Percentiles rank a stretch among this genome's conserved stretches.
phyloP scores from a whole-genome alignment of 164 flowering plant genomes.

The Macadamia integrifolia region DNA sequence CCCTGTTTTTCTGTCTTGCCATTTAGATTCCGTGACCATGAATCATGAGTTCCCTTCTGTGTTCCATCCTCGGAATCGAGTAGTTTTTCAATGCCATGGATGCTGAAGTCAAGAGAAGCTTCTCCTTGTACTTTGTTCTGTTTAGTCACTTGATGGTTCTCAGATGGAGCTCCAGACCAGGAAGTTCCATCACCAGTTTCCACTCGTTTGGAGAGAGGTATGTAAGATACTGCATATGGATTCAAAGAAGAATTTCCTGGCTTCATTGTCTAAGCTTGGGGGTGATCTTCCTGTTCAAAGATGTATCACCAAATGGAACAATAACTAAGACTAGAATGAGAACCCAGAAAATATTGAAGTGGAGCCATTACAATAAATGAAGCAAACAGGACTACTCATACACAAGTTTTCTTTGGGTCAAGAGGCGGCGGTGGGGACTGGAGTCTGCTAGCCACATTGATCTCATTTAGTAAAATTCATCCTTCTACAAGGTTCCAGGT shows the following conservation, averaged over 20 bases:
- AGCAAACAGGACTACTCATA: no score
- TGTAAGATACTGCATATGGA: conserved; percentile 18
- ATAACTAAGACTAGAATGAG: neutral
- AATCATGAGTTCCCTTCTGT: conserved; percentile 18
- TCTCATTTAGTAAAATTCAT: no score
- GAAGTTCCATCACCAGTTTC: conserved; percentile 8
- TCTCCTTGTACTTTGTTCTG: conserved; percentile 10
- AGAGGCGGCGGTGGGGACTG: no score
- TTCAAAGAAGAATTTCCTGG: conserved; percentile 23
- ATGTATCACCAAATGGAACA: neutral
- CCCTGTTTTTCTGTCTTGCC: conserved; percentile 19
- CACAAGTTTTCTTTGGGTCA: no score
- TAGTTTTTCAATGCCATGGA: conserved; percentile 5
- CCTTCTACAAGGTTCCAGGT: no score
- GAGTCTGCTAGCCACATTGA: no score
- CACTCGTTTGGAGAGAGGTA: conserved; percentile 28
- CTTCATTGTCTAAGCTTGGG: conserved; percentile 27
- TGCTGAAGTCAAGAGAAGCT: neutral
- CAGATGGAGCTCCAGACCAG: conserved; percentile 5
- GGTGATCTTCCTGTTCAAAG: conserved; percentile 7
- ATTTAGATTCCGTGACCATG: conserved; percentile 18
- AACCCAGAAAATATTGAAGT: neutral
- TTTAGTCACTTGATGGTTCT: neutral
- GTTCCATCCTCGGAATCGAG: conserved; percentile 10
- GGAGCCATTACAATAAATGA: no score